Percentiles rank a stretch among this genome's conserved stretches.
Conservation (phyloP, 148 eudicot genomes). For the Rhododendron kiyosumense region DNA sequence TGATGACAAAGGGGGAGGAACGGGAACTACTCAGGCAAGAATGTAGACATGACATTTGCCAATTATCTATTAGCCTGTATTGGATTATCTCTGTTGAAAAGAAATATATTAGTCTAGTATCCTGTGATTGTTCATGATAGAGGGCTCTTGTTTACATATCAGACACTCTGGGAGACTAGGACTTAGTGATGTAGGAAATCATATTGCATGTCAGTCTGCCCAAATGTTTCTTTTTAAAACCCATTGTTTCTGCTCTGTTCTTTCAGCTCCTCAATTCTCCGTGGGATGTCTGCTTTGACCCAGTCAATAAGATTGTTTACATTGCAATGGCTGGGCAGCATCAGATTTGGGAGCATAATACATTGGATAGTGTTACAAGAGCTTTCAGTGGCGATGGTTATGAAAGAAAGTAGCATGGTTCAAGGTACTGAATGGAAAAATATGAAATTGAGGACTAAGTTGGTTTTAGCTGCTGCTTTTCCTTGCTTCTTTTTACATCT, state of each 20-base stretch:
- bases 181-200: not conserved
- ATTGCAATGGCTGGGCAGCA: slow-evolving; percentile 99
- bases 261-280: slow-evolving; percentile 97
- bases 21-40: slow-evolving; percentile 78
- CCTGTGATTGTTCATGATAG: not conserved
- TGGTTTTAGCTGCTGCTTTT: slow-evolving; percentile 9
- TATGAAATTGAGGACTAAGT: not conserved
- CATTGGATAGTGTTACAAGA: slow-evolving; percentile 50
- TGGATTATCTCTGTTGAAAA: not conserved
- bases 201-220: not conserved
- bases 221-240: not conserved
- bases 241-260: not conserved
- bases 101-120: not conserved
- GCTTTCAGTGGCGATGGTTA: slow-evolving; percentile 94
- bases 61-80: not conserved
- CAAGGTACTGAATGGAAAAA: slow-evolving; percentile 41
- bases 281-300: slow-evolving; percentile 92
- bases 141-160: not conserved
- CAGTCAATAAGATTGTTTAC: slow-evolving; percentile 59
- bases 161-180: not conserved
- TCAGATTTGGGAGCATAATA: slow-evolving; percentile 86
- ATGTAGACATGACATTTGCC: slow-evolving; percentile 1
- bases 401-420: slow-evolving; percentile 89
- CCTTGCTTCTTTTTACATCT: not conserved
- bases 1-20: slow-evolving; percentile 83